Evolutionary conservation across 2,329 filamentous ascomycete genomes (phyloP), one percentile per base, ranked within the genome.

Genomic region (Colletotrichum sp.): DNA sequence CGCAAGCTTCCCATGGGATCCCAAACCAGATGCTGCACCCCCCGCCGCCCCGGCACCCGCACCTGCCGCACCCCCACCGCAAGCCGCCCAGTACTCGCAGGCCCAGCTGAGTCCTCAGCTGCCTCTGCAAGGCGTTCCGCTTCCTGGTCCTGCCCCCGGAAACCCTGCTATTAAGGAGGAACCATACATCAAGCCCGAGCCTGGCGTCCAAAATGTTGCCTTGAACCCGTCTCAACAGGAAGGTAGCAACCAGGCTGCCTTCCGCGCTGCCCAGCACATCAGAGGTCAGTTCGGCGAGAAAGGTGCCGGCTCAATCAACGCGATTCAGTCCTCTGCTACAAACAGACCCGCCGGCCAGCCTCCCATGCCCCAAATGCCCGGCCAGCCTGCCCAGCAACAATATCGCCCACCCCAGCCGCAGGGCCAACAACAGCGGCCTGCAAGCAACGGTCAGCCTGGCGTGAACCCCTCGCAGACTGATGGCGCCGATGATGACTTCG

Each of bases 1-100:
- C 77, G 97, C 97, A 76, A 89, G 92, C 73, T 98, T 99, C 84
- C 96, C 97, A 13, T 99, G 97, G 97, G 97, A 99, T 83, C 72
- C 72, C 59, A 93, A 94, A 82, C 93, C 94, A 66, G 93, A 94
- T 68, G 90, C 91, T 83, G 78, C 87, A 80, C 80, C 88, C 81
- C 81, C 88, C 80, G 81, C 84, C 75, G 82, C 87, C 72, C 79
- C 84, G 78, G 77, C 81, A 75, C 63, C 81, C 60, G 72, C 78
- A 74, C 71, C 78, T 73, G 74, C 82, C 72, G 73, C 77, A 72
- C 77, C 78, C 39, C 64, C 79, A 39, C 71, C 79, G 21, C 62
- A 64, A 39, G 62, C 79, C 12, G 76, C 75, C 59, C 78, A 81
- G 21, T 86, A 83, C 79, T 82, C 83, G 71, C 84, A 84, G 78